phyloP scores from a whole-genome alignment of 2,329 filamentous ascomycete species.

The Aspergillus proliferans region DNA sequence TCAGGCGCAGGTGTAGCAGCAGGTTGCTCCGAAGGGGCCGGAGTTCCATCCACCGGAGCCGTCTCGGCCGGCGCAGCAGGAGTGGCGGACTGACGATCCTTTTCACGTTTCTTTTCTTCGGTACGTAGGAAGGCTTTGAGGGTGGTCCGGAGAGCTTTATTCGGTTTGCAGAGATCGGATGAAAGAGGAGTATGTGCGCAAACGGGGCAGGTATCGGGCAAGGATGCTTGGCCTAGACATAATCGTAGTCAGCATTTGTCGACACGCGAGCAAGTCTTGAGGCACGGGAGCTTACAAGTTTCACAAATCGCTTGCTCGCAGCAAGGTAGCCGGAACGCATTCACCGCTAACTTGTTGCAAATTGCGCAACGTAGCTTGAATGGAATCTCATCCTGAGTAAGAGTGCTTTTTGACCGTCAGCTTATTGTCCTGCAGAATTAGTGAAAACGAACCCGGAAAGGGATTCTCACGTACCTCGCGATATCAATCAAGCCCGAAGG shows the following conservation, averaged over 20 bases:
- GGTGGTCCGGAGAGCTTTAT: slow-evolving; percentile 87
- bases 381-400: slow-evolving; percentile 80
- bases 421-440: not conserved
- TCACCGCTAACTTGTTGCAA: slow-evolving; percentile 83
- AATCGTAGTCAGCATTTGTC: not conserved
- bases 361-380: slow-evolving; percentile 92
- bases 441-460: not conserved
- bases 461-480: slow-evolving; percentile 27
- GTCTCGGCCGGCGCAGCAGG: slow-evolving; percentile 23
- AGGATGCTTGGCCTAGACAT: slow-evolving; percentile 61
- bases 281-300: slow-evolving; percentile 57
- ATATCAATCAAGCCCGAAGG: slow-evolving; percentile 39
- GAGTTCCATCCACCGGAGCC: slow-evolving; percentile 17
- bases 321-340: slow-evolving; percentile 85
- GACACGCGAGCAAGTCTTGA: not conserved
- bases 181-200: slow-evolving; percentile 89
- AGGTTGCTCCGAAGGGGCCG: slow-evolving; percentile 10
- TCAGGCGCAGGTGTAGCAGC: slow-evolving; percentile 16
- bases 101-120: slow-evolving; percentile 81
- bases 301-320: slow-evolving; percentile 95
- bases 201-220: slow-evolving; percentile 77
- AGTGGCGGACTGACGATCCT: slow-evolving; percentile 42
- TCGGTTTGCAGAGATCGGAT: slow-evolving; percentile 75
- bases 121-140: slow-evolving; percentile 86
- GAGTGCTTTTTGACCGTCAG: slow-evolving; percentile 49